A percentile compares a stretch with the other conserved stretches of the same genome.
phyloP scores from a whole-genome alignment of 306 rosid species.

The Carpinus fangiana region DNA sequence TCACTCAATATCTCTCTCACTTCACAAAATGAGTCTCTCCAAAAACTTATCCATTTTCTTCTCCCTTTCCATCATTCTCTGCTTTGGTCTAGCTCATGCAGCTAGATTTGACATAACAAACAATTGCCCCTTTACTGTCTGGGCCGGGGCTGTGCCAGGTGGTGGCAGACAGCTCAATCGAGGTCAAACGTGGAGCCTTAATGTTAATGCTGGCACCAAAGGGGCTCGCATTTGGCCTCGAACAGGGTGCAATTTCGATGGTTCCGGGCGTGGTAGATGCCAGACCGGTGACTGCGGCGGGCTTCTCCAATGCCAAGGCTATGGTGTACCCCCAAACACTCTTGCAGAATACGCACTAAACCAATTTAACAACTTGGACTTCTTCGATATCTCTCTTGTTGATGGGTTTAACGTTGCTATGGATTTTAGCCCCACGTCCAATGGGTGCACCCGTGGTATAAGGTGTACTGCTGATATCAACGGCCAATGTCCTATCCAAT shows the following conservation, averaged over 20 bases:
- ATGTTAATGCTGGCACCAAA: conserved; percentile 30
- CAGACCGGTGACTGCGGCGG: conserved; percentile 63
- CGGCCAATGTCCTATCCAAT: conserved; percentile 46
- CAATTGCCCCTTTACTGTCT: conserved; percentile 51
- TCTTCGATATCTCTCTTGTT: conserved; percentile 47
- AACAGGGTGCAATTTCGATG: conserved; percentile 65
- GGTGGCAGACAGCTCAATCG: conserved; percentile 47
- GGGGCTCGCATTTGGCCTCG: conserved; percentile 70
- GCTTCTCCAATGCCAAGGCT: conserved; percentile 36
- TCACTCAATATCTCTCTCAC: too few relatives aligned
- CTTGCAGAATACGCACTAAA: conserved; percentile 54
- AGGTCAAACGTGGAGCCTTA: conserved; percentile 42
- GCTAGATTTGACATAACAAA: conserved; percentile 46
- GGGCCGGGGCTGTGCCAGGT: conserved; percentile 56
- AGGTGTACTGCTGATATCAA: conserved; percentile 44
- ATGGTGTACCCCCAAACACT: conserved; percentile 57
- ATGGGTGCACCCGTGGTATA: conserved; percentile 32
- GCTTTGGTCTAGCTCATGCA: conserved; percentile 20
- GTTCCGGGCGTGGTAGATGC: conserved; percentile 20
- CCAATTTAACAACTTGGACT: conserved; percentile 44
- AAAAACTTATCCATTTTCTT: conserved; percentile 1
- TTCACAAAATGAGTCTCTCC: conserved; percentile 13
- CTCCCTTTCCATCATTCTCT: conserved; percentile 25
- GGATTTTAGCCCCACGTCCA: conserved; percentile 36
- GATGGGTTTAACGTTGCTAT: conserved; percentile 57